Evolutionary conservation across 331 rosid species (phyloP).

Genomic region (Telfairia occidentalis): DNA sequence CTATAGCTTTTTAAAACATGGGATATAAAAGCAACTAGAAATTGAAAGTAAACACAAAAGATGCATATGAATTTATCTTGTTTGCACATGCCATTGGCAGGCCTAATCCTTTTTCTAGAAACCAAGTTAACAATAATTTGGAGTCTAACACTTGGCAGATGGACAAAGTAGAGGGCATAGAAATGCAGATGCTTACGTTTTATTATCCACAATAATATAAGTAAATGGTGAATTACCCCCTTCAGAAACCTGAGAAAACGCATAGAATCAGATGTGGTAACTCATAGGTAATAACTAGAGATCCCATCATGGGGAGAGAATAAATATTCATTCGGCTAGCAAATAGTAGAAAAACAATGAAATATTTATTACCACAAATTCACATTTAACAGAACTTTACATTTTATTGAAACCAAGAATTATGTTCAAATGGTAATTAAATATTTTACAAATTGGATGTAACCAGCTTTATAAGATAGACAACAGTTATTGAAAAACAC

Average conservation of each 20-base stretch:
- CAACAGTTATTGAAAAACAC: neutral
- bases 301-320: neutral
- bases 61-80: neutral
- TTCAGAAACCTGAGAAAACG: conserved; percentile 52
- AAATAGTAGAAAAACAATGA: neutral
- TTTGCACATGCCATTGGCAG: neutral
- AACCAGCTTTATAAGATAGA: neutral
- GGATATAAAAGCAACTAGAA: neutral
- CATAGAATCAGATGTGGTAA: neutral
- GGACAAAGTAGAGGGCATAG: neutral
- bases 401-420: neutral
- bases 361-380: neutral
- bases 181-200: conserved; percentile 25
- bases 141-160: neutral
- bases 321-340: neutral
- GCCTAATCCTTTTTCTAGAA: neutral
- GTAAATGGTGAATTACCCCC: conserved; percentile 73
- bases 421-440: neutral
- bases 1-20: neutral
- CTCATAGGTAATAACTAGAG: conserved; percentile 1
- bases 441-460: neutral
- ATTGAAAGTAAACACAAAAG: neutral
- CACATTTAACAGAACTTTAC: neutral
- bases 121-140: neutral
- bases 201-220: conserved; percentile 49